Evolutionary conservation across 805 yeast genomes (phyloP).

Genomic region (Suhomyces canberraensis): DNA sequence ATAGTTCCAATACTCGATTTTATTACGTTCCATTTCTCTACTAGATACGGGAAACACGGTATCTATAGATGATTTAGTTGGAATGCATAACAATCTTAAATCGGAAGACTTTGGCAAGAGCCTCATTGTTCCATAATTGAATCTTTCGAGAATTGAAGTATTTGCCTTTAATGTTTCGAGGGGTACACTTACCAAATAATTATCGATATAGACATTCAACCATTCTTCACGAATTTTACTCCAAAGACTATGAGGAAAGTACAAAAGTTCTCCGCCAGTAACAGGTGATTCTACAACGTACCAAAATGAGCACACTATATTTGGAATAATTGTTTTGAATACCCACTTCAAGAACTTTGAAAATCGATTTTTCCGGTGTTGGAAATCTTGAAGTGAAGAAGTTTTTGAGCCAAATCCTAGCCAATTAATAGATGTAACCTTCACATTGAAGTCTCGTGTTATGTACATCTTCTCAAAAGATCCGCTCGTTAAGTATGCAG

Average conservation of each 20-base stretch:
- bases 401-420: conserved; percentile 41
- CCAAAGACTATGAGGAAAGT: conserved; percentile 64
- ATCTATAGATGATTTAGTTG: conserved; percentile 21
- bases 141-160: conserved; percentile 1
- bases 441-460: conserved; percentile 31
- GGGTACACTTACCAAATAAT: conserved; percentile 27
- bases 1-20: conserved; percentile 29
- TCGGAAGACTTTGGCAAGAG: conserved; percentile 59
- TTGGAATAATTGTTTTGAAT: conserved; percentile 43
- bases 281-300: conserved; percentile 54
- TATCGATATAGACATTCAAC: conserved; percentile 38
- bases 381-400: too few species aligned
- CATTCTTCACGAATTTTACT: conserved; percentile 37
- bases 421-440: conserved; percentile 56
- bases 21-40: conserved; percentile 27
- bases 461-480: conserved; percentile 37
- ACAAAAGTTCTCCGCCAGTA: conserved; percentile 36
- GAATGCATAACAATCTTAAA: conserved; percentile 60
- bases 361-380: too few species aligned
- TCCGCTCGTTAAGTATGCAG: conserved; percentile 34
- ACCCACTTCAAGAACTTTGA: conserved; percentile 56
- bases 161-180: too few species aligned
- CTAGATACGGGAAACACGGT: conserved; percentile 4
- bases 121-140: conserved; percentile 41
- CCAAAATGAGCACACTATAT: conserved; percentile 52